These are phyloP conservation scores for Tephrocybe rancida DNA, from an alignment of 768 basidiomycete species.

Conservation along the genomic window DNA sequence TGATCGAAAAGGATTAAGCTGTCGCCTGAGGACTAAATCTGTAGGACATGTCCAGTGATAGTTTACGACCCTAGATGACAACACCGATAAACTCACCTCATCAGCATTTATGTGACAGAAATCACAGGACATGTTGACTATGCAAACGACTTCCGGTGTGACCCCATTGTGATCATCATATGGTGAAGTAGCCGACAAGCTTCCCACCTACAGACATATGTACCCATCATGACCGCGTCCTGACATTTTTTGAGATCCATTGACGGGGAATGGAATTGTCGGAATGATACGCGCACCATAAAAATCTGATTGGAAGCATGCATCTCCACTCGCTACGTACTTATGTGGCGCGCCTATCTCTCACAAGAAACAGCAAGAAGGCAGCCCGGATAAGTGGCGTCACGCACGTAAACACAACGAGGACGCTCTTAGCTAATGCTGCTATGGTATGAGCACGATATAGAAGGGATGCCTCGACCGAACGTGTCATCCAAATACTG, in stretches of 20 bases:
- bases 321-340: constrained; percentile 17
- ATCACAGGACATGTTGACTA: constrained; percentile 15
- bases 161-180: constrained; percentile 21
- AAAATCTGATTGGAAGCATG: constrained; percentile 30
- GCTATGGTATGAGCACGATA: constrained; percentile 27
- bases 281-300: constrained; percentile 21
- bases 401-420: constrained; percentile 38
- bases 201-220: constrained; percentile 20
- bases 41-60: constrained; percentile 5
- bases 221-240: constrained; percentile 20
- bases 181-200: constrained; percentile 25
- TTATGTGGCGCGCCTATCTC: constrained; percentile 32
- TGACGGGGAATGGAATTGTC: constrained; percentile 18
- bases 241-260: constrained; percentile 22
- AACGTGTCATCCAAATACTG: constrained; percentile 36
- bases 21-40: not conserved
- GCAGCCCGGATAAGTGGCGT: constrained; percentile 46
- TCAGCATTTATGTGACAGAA: constrained; percentile 18
- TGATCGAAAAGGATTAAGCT: constrained; percentile 7
- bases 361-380: constrained; percentile 23
- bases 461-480: constrained; percentile 31
- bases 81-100: constrained; percentile 11
- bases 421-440: constrained; percentile 32
- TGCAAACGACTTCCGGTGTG: constrained; percentile 9
- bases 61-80: constrained; percentile 14